phyloP scores from a whole-genome alignment of 441 rosid species.

The Omphalea diandra region DNA sequence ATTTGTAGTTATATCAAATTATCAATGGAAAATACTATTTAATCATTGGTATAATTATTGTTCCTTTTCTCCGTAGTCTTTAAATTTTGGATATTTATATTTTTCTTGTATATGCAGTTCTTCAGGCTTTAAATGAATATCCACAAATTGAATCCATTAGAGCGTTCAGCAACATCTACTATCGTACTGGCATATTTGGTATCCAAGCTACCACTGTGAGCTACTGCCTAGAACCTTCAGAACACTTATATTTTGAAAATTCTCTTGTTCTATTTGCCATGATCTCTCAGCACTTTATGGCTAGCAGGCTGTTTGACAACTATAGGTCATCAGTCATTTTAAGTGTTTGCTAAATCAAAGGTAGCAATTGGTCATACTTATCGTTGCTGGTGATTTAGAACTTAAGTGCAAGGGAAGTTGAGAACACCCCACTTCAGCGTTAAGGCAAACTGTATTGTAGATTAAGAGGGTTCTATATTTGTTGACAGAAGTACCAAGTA shows the following conservation, averaged over 20 bases:
- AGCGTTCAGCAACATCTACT: constrained; percentile 84
- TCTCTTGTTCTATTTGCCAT: background rate
- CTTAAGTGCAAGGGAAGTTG: constrained; percentile 40
- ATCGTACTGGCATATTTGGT: constrained; percentile 79
- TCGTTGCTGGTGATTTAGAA: background rate
- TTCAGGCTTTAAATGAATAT: constrained; percentile 58
- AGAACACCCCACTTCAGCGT: background rate
- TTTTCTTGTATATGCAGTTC: constrained; percentile 42
- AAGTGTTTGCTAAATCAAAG: constrained; percentile 2
- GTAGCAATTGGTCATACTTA: background rate
- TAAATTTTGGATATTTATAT: background rate
- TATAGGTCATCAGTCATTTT: background rate
- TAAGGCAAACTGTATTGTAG: background rate
- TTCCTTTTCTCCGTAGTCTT: background rate
- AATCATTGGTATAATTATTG: background rate
- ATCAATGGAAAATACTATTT: background rate
- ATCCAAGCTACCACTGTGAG: constrained; percentile 86
- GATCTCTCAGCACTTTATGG: background rate
- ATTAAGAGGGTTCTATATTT: background rate
- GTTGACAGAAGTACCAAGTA: background rate
- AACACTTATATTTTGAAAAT: background rate
- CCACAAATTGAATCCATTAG: constrained; percentile 72
- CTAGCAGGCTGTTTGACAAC: background rate
- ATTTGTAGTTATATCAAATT: background rate
- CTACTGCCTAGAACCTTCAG: constrained; percentile 5